Base-by-base conservation (phyloP, 163 green algal species). In the Chlamydomonas reinhardtii region DNA sequence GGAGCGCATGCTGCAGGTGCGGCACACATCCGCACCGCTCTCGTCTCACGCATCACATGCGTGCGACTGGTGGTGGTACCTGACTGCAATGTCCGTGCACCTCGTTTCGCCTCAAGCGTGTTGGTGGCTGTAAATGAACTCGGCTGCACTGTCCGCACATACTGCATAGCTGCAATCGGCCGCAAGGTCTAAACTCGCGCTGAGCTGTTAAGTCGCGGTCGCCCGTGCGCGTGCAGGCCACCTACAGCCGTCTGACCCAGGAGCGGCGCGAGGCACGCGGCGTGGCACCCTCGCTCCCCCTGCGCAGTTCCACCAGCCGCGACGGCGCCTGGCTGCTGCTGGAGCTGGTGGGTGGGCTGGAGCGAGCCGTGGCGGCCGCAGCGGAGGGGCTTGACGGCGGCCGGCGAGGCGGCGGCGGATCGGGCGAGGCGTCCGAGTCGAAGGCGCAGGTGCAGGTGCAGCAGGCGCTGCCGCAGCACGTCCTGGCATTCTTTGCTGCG, bases 301-400 rank as follows among this genome's bases (percentile, higher is more conserved):
- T 66, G 59, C 59, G 52, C 37, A 43, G 64, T 17, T n/a, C 65
- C 6, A 9, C 66, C n/a, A 48, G 39, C 68, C 73, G 59, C 35
- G 61, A 70, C 34, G 72, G 56, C 0, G 72, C 81, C 0, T 90
- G 86, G 82, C 79, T 95, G 72, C 62, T 96, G 31, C 83, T 97
- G 71, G 92, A 98, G 56, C 92, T 98, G 22, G 70, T 96, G 80
- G 77, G 88, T 54, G 93, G 92, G 0, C 73, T 98, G 20, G 95
- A 98, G 90, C 88, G 92, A 0, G 80, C 86, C 20, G 70, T 98
- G 24, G 80, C 86, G 31, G 70, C 76, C 31, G 95, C 94, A 3
- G 82, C 82, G 64, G 89, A 96, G 73, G 79, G 79, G 16, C 39
- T 48, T 48, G 39, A 8, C 12, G 62, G 3, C 62, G 62, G 62